Evolutionary conservation across 1,284 basidiomycete genomes (phyloP).

Genomic region (Moniliophthora roreri): DNA sequence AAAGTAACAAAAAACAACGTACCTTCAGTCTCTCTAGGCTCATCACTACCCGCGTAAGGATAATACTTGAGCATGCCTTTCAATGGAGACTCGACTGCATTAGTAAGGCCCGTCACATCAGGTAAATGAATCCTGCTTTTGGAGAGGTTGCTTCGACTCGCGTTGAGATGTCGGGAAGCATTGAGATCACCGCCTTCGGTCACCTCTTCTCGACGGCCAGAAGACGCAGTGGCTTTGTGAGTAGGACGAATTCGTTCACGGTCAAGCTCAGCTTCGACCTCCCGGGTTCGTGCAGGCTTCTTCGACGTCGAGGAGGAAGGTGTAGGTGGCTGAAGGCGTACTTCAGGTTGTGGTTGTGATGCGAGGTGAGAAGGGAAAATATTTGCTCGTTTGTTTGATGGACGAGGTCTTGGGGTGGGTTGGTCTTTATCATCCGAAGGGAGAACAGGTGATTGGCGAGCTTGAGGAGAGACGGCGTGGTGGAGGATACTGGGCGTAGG

Average conservation of each 20-base stretch:
- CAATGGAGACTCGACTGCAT: constrained; percentile 68
- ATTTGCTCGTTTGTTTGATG: constrained; percentile 23
- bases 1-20: constrained; percentile 12
- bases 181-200: not conserved
- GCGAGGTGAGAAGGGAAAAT: constrained; percentile 28
- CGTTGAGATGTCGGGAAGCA: not conserved
- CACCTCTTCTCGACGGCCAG: not conserved
- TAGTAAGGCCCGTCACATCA: constrained; percentile 78
- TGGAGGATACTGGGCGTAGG: constrained; percentile 19
- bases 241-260: constrained; percentile 1
- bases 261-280: constrained; percentile 34
- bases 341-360: constrained; percentile 39
- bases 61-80: constrained; percentile 53
- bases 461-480: constrained; percentile 24
- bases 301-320: constrained; percentile 46
- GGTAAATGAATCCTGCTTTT: constrained; percentile 55
- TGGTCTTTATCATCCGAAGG: constrained; percentile 25
- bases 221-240: constrained; percentile 3
- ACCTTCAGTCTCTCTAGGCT: constrained; percentile 64
- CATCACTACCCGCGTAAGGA: constrained; percentile 41
- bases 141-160: constrained; percentile 17
- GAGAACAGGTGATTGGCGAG: constrained; percentile 20
- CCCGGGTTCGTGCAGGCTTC: constrained; percentile 53
- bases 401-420: constrained; percentile 36
- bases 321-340: constrained; percentile 56